phyloP scores from a whole-genome alignment of 345 rosid species.

The Capsella bursapastoris region DNA sequence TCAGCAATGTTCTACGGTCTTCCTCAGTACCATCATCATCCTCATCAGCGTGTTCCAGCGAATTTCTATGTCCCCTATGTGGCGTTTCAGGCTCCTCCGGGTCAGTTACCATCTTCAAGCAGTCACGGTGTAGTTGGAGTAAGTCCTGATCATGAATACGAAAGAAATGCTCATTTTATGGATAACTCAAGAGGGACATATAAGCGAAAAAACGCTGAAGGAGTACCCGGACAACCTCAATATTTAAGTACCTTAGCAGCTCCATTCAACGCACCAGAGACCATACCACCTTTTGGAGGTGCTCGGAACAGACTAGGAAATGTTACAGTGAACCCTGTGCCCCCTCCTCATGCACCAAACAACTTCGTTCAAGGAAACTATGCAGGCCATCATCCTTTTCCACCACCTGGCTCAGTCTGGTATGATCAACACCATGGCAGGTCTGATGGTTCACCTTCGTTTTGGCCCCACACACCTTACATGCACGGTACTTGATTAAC shows the following conservation, averaged over 20 bases:
- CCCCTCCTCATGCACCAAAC: constrained; percentile 53
- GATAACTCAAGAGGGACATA: constrained; percentile 62
- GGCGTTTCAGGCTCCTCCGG: constrained; percentile 52
- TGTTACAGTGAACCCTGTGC: constrained; percentile 60
- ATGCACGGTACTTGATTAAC: constrained; percentile 60
- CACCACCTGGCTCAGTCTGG: constrained; percentile 53
- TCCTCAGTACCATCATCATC: constrained; percentile 59
- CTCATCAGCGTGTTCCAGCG: constrained; percentile 53
- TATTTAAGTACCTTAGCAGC: constrained; percentile 58
- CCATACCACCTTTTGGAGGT: constrained; percentile 51
- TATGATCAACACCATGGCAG: constrained; percentile 44
- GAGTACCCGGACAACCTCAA: constrained; percentile 46
- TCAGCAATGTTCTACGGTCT: constrained; percentile 56
- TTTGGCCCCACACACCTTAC: constrained; percentile 73
- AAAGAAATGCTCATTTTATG: constrained; percentile 57
- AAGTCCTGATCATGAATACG: constrained; percentile 60
- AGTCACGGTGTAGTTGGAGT: constrained; percentile 58
- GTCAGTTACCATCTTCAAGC: constrained; percentile 67
- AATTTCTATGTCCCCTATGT: constrained; percentile 63
- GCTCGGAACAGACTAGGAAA: constrained; percentile 62
- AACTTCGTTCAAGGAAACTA: constrained; percentile 64
- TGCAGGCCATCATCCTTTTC: constrained; percentile 59
- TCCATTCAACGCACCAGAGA: constrained; percentile 45
- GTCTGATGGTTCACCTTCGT: constrained; percentile 59
- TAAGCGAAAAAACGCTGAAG: constrained; percentile 72